Conservation (phyloP, 2,329 filamentous ascomycete species). For the Thelonectria discophora region DNA sequence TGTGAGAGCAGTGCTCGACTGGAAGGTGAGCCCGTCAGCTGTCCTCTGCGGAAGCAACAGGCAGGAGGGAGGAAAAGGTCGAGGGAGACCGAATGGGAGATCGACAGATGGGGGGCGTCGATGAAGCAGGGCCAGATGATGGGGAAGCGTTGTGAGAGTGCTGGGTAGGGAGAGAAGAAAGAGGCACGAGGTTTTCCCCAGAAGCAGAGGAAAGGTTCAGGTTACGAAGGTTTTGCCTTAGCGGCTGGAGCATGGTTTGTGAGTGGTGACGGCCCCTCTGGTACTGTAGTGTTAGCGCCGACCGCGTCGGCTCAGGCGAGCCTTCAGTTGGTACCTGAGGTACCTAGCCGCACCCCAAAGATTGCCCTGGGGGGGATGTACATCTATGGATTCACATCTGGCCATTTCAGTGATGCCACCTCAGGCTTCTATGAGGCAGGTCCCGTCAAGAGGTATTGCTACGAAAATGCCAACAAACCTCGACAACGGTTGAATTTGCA, state of each 20-base stretch:
- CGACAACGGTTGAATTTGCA: not conserved
- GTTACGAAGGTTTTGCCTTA: slow-evolving; percentile 52
- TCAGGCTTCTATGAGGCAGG: no score
- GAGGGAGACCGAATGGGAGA: slow-evolving; percentile 43
- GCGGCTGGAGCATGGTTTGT: slow-evolving; percentile 36
- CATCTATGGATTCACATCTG: no score
- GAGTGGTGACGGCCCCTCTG: slow-evolving; percentile 40
- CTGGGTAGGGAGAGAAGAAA: slow-evolving; percentile 43
- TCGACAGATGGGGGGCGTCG: slow-evolving; percentile 44
- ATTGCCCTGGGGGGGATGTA: slow-evolving; percentile 26
- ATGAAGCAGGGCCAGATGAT: slow-evolving; percentile 43
- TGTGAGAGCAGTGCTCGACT: slow-evolving; percentile 42
- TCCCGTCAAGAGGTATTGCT: no score
- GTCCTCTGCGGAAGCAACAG: slow-evolving; percentile 51
- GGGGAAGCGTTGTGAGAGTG: slow-evolving; percentile 37
- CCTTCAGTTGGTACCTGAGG: slow-evolving; percentile 15
- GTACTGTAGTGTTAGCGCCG: slow-evolving; percentile 2
- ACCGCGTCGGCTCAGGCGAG: slow-evolving; percentile 31
- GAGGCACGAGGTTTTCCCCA: slow-evolving; percentile 51
- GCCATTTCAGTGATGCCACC: no score
- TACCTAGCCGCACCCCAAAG: slow-evolving; percentile 19
- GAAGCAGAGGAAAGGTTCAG: slow-evolving; percentile 48
- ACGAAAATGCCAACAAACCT: not conserved
- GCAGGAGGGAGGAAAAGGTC: slow-evolving; percentile 45
- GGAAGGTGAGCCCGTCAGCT: slow-evolving; percentile 50